These are phyloP conservation scores for Pleurotus citrinopileatus DNA, from an alignment of 768 basidiomycete genomes.

Conservation along the genomic window DNA sequence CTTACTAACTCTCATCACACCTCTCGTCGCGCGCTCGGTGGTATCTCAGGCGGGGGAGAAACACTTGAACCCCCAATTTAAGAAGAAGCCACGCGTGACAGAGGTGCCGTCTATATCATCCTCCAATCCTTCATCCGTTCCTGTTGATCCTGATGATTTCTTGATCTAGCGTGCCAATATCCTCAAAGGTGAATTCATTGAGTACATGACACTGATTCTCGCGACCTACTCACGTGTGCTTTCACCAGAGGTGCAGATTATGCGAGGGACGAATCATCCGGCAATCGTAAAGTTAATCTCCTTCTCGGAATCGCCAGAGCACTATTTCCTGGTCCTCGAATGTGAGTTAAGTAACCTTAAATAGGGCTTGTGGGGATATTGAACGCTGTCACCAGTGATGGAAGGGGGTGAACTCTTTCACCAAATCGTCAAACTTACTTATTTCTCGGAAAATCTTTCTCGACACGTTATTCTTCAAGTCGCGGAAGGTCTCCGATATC, in stretches of 20 bases:
- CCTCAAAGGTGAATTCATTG: conserved; percentile 67
- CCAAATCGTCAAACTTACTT: conserved; percentile 98
- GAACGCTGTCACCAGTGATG: conserved; percentile 60
- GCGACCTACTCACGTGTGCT: conserved; percentile 9
- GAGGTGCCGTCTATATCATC: conserved; percentile 69
- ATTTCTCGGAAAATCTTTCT: conserved; percentile 96
- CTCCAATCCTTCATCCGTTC: conserved; percentile 12
- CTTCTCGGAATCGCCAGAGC: conserved; percentile 89
- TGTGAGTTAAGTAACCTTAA: conserved; percentile 43
- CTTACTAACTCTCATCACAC: conserved; percentile 21
- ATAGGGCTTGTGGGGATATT: conserved; percentile 15
- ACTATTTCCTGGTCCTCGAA: conserved; percentile 94
- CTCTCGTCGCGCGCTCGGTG: conserved; percentile 29
- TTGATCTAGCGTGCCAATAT: conserved; percentile 89
- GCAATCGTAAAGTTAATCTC: conserved; percentile 87
- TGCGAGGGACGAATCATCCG: conserved; percentile 93
- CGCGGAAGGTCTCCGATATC: conserved; percentile 87
- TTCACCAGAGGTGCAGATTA: conserved; percentile 91
- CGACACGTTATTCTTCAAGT: conserved; percentile 97
- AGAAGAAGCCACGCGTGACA: conserved; percentile 96
- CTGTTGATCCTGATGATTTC: conserved; percentile 11
- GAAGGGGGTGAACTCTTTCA: conserved; percentile 98
- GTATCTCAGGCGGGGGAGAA: conserved; percentile 85
- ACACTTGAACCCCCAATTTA: conserved; percentile 91
- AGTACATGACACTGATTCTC: neutral